Conservation (phyloP, 768 basidiomycete genomes). For the Calvatia gigantea region DNA sequence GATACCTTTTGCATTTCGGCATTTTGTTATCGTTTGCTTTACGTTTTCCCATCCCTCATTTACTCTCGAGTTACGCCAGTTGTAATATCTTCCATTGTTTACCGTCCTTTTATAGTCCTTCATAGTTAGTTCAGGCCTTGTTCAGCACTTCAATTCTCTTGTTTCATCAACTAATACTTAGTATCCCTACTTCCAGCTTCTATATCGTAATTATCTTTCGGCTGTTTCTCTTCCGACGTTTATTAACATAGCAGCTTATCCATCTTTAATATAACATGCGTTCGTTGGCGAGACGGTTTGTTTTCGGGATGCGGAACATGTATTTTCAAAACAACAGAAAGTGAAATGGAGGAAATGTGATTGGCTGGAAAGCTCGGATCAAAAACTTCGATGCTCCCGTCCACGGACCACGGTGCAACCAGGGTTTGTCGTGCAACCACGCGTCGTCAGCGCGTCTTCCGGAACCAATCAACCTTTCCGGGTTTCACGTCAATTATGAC, state of each 20-base stretch:
- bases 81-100: constrained; percentile 3
- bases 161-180: neutral
- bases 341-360: neutral
- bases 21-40: neutral
- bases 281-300: no score
- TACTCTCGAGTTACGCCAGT: neutral
- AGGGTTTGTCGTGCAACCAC: no score
- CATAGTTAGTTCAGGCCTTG: neutral
- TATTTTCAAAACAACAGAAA: neutral
- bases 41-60: neutral
- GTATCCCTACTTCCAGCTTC: neutral
- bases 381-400: no score
- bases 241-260: neutral
- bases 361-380: neutral
- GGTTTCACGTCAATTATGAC: no score
- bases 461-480: neutral
- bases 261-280: constrained; percentile 3
- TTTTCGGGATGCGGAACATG: no score
- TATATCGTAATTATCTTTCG: constrained; percentile 8
- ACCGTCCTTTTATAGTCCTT: neutral
- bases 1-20: constrained; percentile 9
- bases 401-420: neutral
- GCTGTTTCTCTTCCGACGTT: neutral
- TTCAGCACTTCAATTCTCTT: neutral
- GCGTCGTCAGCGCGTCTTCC: no score